Evolutionary conservation across 1,284 basidiomycete genomes (phyloP), one percentile per base, ranked within the genome.

Genomic region (Baeospora myosura): DNA sequence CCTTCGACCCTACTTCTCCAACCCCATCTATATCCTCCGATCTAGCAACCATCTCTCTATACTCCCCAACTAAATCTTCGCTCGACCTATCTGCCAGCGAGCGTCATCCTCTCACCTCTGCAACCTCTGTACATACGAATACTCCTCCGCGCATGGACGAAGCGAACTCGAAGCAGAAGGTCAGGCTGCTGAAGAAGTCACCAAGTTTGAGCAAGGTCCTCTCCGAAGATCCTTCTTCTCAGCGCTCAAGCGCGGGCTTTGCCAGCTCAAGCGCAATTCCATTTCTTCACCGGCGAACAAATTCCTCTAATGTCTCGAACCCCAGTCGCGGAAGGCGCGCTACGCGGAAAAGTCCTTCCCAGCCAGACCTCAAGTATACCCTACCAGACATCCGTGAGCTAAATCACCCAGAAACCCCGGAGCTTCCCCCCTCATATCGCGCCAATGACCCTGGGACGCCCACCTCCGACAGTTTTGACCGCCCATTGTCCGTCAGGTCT

Each of bases 191-290:
- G 43, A 64, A 63, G 50, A 69, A 70, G 43, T 59, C 64, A 7
- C 57, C 64, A 38, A 71, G 71, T 48, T 52, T 72, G 31, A 68
- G 66, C 48, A 61, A 57, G 34, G 62, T 71, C 30, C 61, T 72
- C 21, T 64, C 65, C 18, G 67, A 61, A 18, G 47, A 55, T 5
- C 48, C 52, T 22, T 43, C 40, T 4, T 17, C 38, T 26, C 34
- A 28, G 14, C 20, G 21, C 16, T 31, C 34, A 39, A 25, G 17
- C 5, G 5, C n/a, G 16, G 14, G 37, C 39, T 28, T 28, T 4
- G 8, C 26, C 28, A n/a, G n/a, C n/a, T n/a, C n/a, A n/a, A n/a
- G n/a, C n/a, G n/a, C n/a, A n/a, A n/a, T n/a, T n/a, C n/a, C n/a
- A n/a, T n/a, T n/a, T n/a, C n/a, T n/a, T n/a, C n/a, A n/a, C n/a